Evolutionary conservation across 2,329 filamentous ascomycete species (phyloP).

Genomic region (Ophiostoma triangulosporum): DNA sequence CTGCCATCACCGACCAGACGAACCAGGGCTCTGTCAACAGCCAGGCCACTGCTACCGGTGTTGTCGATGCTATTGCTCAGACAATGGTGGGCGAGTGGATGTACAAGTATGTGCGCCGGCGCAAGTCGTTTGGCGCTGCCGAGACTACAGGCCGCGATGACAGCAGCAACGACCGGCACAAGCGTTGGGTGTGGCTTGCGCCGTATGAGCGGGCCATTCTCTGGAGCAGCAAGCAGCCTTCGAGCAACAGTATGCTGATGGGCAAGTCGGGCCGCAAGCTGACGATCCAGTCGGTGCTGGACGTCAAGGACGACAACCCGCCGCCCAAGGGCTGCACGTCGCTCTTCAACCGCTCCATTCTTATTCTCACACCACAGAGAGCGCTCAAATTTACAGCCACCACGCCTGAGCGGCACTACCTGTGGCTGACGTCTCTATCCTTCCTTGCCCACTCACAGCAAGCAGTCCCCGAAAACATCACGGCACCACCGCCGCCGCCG

Average conservation of each 20-base stretch:
- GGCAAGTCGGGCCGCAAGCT: constrained; percentile 95
- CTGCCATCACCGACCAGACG: constrained; percentile 33
- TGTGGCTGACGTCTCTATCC: constrained; percentile 88
- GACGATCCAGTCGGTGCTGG: constrained; percentile 86
- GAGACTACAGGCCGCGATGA: constrained; percentile 56
- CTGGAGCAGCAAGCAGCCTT: constrained; percentile 97
- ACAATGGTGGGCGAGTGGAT: constrained; percentile 98
- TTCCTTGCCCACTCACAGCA: constrained; percentile 87
- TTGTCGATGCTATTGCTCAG: constrained; percentile 93
- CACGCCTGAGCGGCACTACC: constrained; percentile 72
- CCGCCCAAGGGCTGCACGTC: constrained; percentile 54
- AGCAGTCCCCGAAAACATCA: constrained; percentile 59
- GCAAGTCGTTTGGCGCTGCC: constrained; percentile 78
- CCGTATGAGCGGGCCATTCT: constrained; percentile 93
- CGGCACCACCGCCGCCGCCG: constrained; percentile 38
- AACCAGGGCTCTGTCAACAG: constrained; percentile 39
- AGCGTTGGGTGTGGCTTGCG: constrained; percentile 96
- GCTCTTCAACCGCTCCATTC: constrained; percentile 82
- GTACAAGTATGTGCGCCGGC: constrained; percentile 77
- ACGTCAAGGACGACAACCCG: constrained; percentile 89
- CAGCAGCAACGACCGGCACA: constrained; percentile 69
- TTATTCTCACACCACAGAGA: constrained; percentile 85
- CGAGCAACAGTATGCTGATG: constrained; percentile 71
- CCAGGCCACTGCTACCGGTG: constrained; percentile 59
- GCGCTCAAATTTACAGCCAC: constrained; percentile 89